Evolutionary conservation across 2,329 filamentous ascomycete genomes (phyloP), one percentile per base, ranked within the genome.

Genomic region (Fusarium nodosum): DNA sequence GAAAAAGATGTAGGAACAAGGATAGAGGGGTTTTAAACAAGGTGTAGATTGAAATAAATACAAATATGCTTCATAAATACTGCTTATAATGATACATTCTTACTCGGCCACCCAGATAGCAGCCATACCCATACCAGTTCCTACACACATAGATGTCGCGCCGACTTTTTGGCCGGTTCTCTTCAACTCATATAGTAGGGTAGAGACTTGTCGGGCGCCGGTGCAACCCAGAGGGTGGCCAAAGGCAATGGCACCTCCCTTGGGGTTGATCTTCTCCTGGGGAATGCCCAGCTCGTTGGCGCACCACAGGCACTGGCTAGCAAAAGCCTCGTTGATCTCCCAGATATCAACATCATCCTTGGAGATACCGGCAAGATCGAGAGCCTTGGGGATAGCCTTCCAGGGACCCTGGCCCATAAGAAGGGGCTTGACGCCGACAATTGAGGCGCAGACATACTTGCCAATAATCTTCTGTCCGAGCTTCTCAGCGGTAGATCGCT

Each of bases 281-380:
- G 93, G 92, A 30, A 99, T 82, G 45, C 91, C 91, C 24, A 99
- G 88, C 85, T 97, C 90, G 76, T 96, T 93, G 68, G 93, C 89
- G 81, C 94, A 97, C 92, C 92, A 98, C 72, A 98, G 81, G 81
- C 93, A 97, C 86, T 98, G 95, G 69, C 89, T 93, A 33, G 96
- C 96, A 80, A 99, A 99, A 2, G 96, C 96, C 87, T 99, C 96
- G 85, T 99, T 99, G 87, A 99, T 97, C 88, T 99, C 96, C 77
- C 88, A 98, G 77, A 98, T 95, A 79, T 98, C 96, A 31, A 99
- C 93, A 73, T 98, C 95, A 60, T 97, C 91, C 81, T 91, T 93
- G 78, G 85, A 86, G 74, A 99, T 89, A 64, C 94, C 94, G 1
- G 94, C 93, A 80, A 96, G 94, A 78, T 93, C 87, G 59, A 97